Conservation (phyloP, 371 early-diverging fungal species). For the Gilbertella persicaria region DNA sequence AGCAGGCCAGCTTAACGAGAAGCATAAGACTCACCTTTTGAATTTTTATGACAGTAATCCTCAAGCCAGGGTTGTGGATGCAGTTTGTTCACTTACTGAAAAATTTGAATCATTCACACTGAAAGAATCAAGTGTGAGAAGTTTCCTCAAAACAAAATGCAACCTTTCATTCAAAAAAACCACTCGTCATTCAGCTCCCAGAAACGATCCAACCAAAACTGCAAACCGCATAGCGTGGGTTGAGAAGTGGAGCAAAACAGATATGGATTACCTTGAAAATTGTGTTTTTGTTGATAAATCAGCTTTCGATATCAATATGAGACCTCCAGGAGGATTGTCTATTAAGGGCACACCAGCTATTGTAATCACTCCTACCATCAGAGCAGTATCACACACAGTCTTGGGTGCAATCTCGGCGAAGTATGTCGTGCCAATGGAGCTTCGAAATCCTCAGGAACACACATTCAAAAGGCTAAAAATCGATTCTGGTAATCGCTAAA, state of each 20-base stretch:
- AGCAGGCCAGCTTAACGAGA: constrained; percentile 10
- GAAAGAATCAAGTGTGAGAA: constrained; percentile 5
- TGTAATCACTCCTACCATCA: constrained; percentile 10
- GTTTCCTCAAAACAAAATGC: constrained; percentile 13
- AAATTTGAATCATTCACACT: constrained; percentile 5
- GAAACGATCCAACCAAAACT: constrained; percentile 13
- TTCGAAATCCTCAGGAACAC: constrained; percentile 15
- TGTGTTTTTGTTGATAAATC: too few species aligned
- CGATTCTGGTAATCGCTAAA: constrained; percentile 14
- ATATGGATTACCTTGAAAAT: constrained; percentile 17
- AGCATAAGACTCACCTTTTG: constrained; percentile 9
- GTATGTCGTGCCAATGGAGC: constrained; percentile 21
- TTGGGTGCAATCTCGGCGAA: constrained; percentile 14
- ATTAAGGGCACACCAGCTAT: constrained; percentile 9
- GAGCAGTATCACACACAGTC: constrained; percentile 11
- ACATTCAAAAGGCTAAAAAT: constrained; percentile 11
- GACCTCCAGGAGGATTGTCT: constrained; percentile 9
- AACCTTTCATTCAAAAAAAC: constrained; percentile 16
- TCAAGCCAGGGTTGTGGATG: constrained; percentile 9
- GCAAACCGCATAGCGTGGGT: constrained; percentile 13
- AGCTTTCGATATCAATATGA: constrained; percentile 20
- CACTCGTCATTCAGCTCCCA: constrained; percentile 2
- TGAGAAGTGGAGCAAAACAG: constrained; percentile 5
- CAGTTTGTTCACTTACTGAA: constrained; percentile 15
- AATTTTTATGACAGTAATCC: constrained; percentile 15